Percentiles rank a stretch among this genome's conserved stretches.
Conservation (phyloP, 176 grass and related monocot genomes). For the Eleusine coracana region DNA sequence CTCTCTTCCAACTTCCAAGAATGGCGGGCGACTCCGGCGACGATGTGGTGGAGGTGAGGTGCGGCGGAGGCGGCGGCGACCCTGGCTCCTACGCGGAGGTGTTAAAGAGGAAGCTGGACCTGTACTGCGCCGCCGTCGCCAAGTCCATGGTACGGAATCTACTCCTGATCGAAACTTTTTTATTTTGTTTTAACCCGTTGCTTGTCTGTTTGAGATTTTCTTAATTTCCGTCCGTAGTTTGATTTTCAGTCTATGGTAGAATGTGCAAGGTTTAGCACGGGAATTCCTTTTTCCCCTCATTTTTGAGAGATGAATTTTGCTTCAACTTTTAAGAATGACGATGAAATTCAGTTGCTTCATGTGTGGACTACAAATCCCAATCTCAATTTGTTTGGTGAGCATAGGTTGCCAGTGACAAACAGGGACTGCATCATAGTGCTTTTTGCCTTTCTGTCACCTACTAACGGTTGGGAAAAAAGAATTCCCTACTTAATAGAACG, state of each 20-base stretch:
- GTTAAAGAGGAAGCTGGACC: slow-evolving; percentile 79
- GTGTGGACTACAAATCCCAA: not conserved
- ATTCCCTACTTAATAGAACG: no score
- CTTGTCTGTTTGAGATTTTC: not conserved
- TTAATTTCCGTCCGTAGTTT: not conserved
- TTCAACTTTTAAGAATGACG: not conserved
- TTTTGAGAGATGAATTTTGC: not conserved
- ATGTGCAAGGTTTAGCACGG: not conserved
- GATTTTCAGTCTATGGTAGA: not conserved
- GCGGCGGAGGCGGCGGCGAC: slow-evolving; percentile 42
- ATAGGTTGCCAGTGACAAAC: not conserved
- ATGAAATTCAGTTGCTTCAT: not conserved
- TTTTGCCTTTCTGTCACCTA: not conserved
- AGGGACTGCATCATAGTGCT: not conserved
- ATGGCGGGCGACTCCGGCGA: slow-evolving; percentile 42
- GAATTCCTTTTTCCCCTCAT: not conserved
- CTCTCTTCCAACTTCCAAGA: slow-evolving; percentile 5
- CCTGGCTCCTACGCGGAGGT: slow-evolving; percentile 49
- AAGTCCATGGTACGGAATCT: slow-evolving; percentile 63
- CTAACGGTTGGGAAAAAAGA: no score
- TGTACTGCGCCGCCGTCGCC: slow-evolving; percentile 83
- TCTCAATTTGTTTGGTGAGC: not conserved
- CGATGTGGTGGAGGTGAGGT: slow-evolving; percentile 49
- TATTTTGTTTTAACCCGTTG: not conserved
- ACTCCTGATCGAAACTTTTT: not conserved